Base-by-base conservation (phyloP, 495 filamentous ascomycete genomes). In the Bathelium albidoporum region DNA sequence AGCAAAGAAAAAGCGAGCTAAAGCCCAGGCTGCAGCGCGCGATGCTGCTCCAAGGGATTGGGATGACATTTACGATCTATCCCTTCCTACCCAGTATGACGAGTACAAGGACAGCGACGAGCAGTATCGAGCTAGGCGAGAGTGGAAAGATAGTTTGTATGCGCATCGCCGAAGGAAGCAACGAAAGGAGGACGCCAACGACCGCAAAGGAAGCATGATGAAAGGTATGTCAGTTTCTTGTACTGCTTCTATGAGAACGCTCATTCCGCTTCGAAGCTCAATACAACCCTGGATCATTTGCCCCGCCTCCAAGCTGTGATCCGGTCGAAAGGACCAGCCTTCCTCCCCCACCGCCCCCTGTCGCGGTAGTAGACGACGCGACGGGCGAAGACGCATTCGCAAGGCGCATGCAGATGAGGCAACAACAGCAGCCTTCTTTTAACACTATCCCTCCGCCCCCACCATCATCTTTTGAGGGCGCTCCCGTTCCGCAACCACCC, bases 61-160 rank as follows among this genome's bases (percentile, higher is more conserved):
- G 93, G 89, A 96, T 70, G 92, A 95, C 71, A 85, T 92, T 52
- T 97, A 96, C 69, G 93, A 96, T 69, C 89, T 90, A 0, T 80
- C 87, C 1, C 76, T 87, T 24, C 93, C 93, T 1, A 96, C 91
- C 44, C 89, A 84, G 62, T 91, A 93, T 63, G 86, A 91, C 55
- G 89, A 95, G 72, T 97, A 95, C 70, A 83, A 88, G 55, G 78
- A 86, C 41, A 93, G 90, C 65, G 91, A 95, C 32, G 93, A 96
- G 73, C 87, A 88, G 66, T 82, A 91, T 45, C 72, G 79, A 0
- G 89, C 94, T 73, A 81, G 92, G 22, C 80, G 84, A 41, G 91
- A 96, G 62, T 97, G 93, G 93, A 95, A 95, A 69, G 87, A 87
- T 28, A 75, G 86, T 29, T 77, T 96, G 26, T 95, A 95, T 73